These are phyloP conservation scores for Bryoglossum gracile DNA, from an alignment of 495 filamentous ascomycete species.

Conservation along the genomic window DNA sequence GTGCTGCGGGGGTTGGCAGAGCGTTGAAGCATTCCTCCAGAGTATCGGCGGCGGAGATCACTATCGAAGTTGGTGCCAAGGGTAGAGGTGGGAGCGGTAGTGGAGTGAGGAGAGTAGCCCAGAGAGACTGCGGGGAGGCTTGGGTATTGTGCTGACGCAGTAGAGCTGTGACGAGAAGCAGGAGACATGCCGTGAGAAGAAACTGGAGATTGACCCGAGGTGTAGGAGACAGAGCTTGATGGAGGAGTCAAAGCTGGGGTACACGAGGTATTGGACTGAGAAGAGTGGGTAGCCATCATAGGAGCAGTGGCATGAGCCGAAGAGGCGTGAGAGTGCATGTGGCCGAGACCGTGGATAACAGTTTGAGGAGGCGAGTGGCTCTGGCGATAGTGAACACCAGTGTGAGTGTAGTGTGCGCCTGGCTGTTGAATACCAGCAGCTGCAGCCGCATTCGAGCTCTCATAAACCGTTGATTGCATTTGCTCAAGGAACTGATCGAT, in stretches of 20 bases:
- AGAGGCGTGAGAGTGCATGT: constrained; percentile 43
- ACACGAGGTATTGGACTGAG: constrained; percentile 44
- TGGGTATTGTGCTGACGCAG: constrained; percentile 66
- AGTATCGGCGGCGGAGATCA: constrained; percentile 77
- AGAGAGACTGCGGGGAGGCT: constrained; percentile 69
- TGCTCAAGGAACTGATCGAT: constrained; percentile 92
- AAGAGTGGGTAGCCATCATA: constrained; percentile 48
- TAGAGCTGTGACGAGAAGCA: constrained; percentile 53
- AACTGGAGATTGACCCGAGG: constrained; percentile 78
- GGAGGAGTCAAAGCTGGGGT: constrained; percentile 88
- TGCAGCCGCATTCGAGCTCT: constrained; percentile 72
- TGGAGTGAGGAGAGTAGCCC: constrained; percentile 55
- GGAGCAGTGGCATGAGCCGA: constrained; percentile 52
- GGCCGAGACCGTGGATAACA: constrained; percentile 39
- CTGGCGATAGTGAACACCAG: constrained; percentile 51
- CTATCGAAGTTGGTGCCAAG: constrained; percentile 76
- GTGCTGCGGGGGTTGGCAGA: constrained; percentile 30
- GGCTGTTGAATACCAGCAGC: constrained; percentile 67
- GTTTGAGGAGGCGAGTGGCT: constrained; percentile 65
- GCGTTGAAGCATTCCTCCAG: constrained; percentile 79
- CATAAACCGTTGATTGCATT: constrained; percentile 90
- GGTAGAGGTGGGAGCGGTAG: constrained; percentile 65
- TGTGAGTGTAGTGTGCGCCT: constrained; percentile 54
- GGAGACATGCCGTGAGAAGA: constrained; percentile 56
- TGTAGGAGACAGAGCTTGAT: constrained; percentile 78